These are phyloP conservation scores for Fusarium pilosicola DNA, from an alignment of 2,329 filamentous ascomycete species.

Conservation along the genomic window DNA sequence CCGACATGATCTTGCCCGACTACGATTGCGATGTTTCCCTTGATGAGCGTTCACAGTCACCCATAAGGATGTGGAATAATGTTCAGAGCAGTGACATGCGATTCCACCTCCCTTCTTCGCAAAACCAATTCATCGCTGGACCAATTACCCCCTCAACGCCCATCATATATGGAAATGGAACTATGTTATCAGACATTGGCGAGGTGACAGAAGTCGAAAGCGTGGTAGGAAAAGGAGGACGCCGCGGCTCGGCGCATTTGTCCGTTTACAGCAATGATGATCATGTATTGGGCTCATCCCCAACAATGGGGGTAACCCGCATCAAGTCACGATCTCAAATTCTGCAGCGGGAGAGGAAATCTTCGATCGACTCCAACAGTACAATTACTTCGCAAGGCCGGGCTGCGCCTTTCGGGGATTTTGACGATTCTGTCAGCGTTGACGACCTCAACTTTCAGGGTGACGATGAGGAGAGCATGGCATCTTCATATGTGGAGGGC, in stretches of 20 bases:
- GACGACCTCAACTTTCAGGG: constrained; percentile 74
- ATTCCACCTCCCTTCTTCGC: constrained; percentile 55
- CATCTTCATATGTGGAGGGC: constrained; percentile 64
- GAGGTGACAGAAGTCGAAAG: constrained; percentile 66
- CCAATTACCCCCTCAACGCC: constrained; percentile 66
- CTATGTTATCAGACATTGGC: constrained; percentile 74
- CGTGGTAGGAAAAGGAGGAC: constrained; percentile 55
- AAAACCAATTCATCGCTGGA: constrained; percentile 53
- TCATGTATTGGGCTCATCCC: constrained; percentile 55
- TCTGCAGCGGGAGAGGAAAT: constrained; percentile 59
- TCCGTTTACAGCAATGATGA: constrained; percentile 49
- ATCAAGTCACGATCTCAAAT: constrained; percentile 58
- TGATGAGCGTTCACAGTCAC: constrained; percentile 61
- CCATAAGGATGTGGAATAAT: constrained; percentile 64
- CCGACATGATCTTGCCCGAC: constrained; percentile 92
- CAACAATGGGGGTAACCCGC: constrained; percentile 55
- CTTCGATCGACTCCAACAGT: constrained; percentile 69
- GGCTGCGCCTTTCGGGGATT: constrained; percentile 64
- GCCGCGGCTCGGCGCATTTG: constrained; percentile 51
- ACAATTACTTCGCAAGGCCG: constrained; percentile 66
- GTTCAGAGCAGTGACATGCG: constrained; percentile 50
- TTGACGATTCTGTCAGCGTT: constrained; percentile 70
- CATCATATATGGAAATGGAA: constrained; percentile 75
- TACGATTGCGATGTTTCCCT: constrained; percentile 68
- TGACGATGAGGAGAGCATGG: constrained; percentile 74